Percentiles rank a stretch among this genome's conserved stretches.
phyloP scores from a whole-genome alignment of 176 grass and related monocot species.

The Panicum miliaceum region DNA sequence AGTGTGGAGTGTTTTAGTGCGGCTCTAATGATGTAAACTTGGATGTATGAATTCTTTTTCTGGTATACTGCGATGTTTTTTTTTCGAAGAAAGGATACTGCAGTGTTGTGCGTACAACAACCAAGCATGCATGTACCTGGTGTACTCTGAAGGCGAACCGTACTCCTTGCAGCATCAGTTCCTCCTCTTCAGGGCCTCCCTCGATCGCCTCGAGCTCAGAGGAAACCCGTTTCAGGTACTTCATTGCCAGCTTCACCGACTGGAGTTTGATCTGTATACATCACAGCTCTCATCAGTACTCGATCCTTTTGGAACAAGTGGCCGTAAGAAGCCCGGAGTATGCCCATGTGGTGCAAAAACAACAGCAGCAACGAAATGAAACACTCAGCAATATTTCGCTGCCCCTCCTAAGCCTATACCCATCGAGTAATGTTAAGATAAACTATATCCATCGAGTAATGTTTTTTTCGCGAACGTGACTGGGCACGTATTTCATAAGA shows the following conservation, averaged over 20 bases:
- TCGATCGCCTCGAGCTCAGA: constrained; percentile 70
- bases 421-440: too few species aligned
- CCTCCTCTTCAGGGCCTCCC: constrained; percentile 83
- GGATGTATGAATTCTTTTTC: not conserved
- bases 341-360: not conserved
- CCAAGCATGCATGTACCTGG: constrained; percentile 54
- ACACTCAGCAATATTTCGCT: too few species aligned
- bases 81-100: too few species aligned
- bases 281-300: constrained; percentile 10
- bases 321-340: not conserved
- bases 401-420: too few species aligned
- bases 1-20: not conserved
- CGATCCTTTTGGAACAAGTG: not conserved
- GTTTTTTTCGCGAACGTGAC: too few species aligned
- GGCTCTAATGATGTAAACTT: not conserved
- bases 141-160: constrained; percentile 97
- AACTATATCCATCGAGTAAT: too few species aligned
- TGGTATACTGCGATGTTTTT: not conserved
- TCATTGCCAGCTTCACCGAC: constrained; percentile 88
- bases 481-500: too few species aligned
- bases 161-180: constrained; percentile 94
- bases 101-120: not conserved
- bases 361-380: too few species aligned
- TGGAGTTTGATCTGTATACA: constrained; percentile 79
- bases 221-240: constrained; percentile 86